These are phyloP conservation scores for Ceratocystis smalleyi DNA, from an alignment of 2,329 filamentous ascomycete species.

Conservation along the genomic window DNA sequence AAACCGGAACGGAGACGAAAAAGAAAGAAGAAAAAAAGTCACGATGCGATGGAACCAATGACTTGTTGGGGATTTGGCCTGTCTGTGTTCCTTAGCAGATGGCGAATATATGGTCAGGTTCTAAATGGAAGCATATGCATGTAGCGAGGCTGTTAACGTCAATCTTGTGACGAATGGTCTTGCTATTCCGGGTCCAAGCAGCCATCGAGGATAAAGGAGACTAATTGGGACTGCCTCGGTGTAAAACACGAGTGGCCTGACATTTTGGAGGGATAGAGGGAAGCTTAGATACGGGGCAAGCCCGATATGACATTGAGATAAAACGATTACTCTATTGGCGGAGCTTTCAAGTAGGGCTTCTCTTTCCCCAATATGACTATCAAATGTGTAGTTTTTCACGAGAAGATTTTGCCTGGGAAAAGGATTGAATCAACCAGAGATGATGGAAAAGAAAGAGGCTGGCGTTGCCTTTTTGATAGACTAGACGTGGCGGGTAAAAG, in stretches of 20 bases:
- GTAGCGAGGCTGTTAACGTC: background rate
- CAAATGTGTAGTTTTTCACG: background rate
- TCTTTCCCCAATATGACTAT: no score
- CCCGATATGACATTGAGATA: background rate
- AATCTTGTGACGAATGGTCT: background rate
- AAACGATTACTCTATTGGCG: background rate
- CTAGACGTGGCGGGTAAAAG: conserved; percentile 13
- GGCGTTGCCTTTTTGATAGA: conserved; percentile 10
- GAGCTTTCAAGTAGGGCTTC: background rate
- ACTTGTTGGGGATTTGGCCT: background rate
- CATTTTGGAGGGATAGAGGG: background rate
- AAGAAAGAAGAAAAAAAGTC: background rate
- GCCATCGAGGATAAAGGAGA: background rate
- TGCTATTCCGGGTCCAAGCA: background rate
- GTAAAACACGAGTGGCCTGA: background rate
- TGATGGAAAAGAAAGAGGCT: conserved; percentile 12
- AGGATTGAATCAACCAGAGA: background rate
- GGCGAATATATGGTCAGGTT: background rate
- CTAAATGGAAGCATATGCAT: background rate
- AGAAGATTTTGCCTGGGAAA: background rate
- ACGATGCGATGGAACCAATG: background rate
- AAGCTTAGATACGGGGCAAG: background rate
- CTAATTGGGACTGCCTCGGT: background rate
- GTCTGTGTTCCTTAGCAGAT: background rate
- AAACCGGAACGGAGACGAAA: background rate